Evolutionary conservation across 2,329 filamentous ascomycete genomes (phyloP).

Genomic region (Trichoderma sp.): DNA sequence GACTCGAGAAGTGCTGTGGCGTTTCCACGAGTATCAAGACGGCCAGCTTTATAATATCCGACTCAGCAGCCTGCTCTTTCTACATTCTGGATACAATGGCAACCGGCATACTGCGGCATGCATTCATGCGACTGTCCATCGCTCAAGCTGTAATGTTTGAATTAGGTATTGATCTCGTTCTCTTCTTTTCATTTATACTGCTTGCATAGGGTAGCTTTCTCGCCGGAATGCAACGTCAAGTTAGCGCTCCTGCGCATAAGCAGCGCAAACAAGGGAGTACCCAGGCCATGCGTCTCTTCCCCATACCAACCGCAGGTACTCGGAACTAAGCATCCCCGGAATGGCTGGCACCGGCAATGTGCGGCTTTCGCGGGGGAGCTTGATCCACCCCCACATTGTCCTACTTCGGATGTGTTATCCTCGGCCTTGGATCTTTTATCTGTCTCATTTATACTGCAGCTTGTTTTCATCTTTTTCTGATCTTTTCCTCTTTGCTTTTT

Average conservation of each 20-base stretch:
- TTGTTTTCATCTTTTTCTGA: neutral
- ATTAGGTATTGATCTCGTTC: no score
- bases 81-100: neutral
- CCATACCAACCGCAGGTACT: neutral
- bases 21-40: neutral
- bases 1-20: neutral
- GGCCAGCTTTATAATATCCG: neutral
- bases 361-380: conserved; percentile 39
- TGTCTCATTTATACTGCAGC: neutral
- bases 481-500: neutral
- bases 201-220: neutral
- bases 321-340: neutral
- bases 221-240: neutral
- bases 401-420: conserved; percentile 6
- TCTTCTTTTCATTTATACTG: neutral
- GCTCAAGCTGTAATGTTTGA: no score
- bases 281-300: neutral
- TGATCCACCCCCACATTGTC: conserved; percentile 32
- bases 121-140: neutral
- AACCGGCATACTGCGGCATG: neutral
- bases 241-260: neutral
- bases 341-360: conserved; percentile 44
- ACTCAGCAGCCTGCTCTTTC: neutral
- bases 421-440: neutral
- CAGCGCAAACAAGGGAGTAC: neutral